Evolutionary conservation across 768 basidiomycete genomes (phyloP).

Genomic region (Mycena vitilis): DNA sequence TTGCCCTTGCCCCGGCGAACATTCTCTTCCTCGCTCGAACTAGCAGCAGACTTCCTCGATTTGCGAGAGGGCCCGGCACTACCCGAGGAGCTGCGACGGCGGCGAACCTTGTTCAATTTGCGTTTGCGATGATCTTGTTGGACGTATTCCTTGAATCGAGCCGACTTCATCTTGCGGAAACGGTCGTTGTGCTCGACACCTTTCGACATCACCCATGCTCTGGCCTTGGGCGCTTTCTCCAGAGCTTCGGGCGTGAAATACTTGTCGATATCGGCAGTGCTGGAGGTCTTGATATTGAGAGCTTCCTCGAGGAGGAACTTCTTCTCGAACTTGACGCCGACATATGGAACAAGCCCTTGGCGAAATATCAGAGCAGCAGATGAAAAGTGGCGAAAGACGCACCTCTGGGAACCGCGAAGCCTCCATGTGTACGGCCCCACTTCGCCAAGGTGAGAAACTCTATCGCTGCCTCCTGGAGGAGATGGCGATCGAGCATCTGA

Average conservation of each 20-base stretch:
- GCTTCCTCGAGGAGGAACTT: neutral
- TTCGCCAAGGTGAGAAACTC: neutral
- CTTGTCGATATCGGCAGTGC: neutral
- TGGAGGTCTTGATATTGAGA: neutral
- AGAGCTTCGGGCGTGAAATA: neutral
- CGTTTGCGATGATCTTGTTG: neutral
- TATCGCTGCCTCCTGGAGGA: neutral
- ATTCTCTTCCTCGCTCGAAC: neutral
- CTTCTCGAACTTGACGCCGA: neutral
- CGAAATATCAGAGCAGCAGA: no score
- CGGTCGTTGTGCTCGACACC: neutral
- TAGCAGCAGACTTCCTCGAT: neutral
- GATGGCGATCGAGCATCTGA: constrained; percentile 5
- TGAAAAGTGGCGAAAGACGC: neutral
- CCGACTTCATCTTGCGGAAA: constrained; percentile 12
- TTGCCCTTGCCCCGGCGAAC: no score
- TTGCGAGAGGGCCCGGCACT: neutral
- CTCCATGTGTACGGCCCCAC: constrained; percentile 5
- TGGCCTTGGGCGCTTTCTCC: neutral
- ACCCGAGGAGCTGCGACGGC: neutral
- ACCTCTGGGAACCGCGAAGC: constrained; percentile 6
- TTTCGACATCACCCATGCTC: neutral
- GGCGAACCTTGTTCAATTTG: neutral
- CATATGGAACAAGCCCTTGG: no score
- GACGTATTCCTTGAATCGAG: constrained; percentile 9